Evolutionary conservation across 305 asterid genomes (phyloP), one percentile per base, ranked within the genome.

Genomic region (Fraxinus floribunda): DNA sequence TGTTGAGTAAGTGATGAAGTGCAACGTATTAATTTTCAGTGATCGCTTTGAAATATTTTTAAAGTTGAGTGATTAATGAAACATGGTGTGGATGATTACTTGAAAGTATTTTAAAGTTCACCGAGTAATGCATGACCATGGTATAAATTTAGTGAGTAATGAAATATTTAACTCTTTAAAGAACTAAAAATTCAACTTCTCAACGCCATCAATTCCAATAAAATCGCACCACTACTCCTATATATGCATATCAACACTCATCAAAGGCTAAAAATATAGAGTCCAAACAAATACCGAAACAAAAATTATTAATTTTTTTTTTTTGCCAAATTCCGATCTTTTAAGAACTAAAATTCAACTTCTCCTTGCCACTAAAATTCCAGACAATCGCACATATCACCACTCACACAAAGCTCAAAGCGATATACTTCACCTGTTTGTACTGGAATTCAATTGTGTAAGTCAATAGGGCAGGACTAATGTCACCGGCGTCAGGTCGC

Each of bases 401-500:
- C 66, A 55, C 26, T n/a, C 66, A 18, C 26, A 55, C 26, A 24
- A 85, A 77, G 57, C 49, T 79, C 76, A 7, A 60, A 76, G 32
- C 73, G 13, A 18, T 9, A 78, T 2, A 6, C 11, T 70, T 74
- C 74, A 88, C 99, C 97, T 94, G 93, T 82, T 90, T 95, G 86
- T 93, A 94, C 81, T 89, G 94, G 35, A 93, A 86, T 79, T 93
- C 91, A 85, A 95, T 95, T 39, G 98, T 95, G 86, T 95, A 95
- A 78, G 98, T 90, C 49, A 95, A 92, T 83, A 91, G 94, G 87
- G 89, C 86, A 74, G 99, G 99, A 90, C 97, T 95, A 74, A 95
- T 89, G 85, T 95, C 99, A 16, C 93, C 92, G 52, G 98, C 96
- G 81, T 95, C 99, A 10, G 98, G 97, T 16, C 99, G 94, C 62